Base-by-base conservation (phyloP, 805 yeast species). In the Kluyveromyces wickerhamii region DNA sequence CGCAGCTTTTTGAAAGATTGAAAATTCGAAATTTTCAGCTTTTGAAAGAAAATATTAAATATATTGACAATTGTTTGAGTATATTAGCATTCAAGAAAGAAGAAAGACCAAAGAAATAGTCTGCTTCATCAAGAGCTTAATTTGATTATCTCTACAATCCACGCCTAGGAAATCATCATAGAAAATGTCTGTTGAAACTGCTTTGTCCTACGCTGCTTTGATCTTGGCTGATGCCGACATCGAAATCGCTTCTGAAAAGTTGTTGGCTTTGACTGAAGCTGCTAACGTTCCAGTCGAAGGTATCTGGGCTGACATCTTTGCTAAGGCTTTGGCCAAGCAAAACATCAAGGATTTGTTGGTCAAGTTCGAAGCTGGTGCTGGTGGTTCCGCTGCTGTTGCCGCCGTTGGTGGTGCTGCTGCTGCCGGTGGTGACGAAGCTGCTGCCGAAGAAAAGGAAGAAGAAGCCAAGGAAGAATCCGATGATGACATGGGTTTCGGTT, bases 161-260 rank as follows among this genome's bases (percentile, higher is more conserved):
- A 47, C 26, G 22, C 34, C 37, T 33, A 42, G 34, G 38, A 32
- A 28, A 33, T 27, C 28, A 29, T 34, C 33, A 35, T 34, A 32
- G 40, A 66, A 56, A 66, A 82, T 83, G 92, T 82, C 94, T 67
- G 53, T 64, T 44, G 95, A 87, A 77, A 77, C 94, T 62, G 79
- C 89, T 64, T 85, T 86, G 64, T 83, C 96, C 57, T 87, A 86
- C 83, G 97, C 98, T 67, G 95, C 97, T 63, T 79, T 89, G 69
- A 87, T 89, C 73, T 77, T 89, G 69, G 95, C 96, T 53, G 98
- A 89, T 65, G 85, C 96, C 61, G 96, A 86, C 62, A 72, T 86
- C 62, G 96, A 88, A 69, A 77, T 92, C 78, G 75, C 95, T 44
- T 52, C 87, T 54, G 88, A 79, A 63, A 81, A 81, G 74, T 74